Base-by-base conservation (phyloP, 495 filamentous ascomycete species). In the Xylaria longipes region DNA sequence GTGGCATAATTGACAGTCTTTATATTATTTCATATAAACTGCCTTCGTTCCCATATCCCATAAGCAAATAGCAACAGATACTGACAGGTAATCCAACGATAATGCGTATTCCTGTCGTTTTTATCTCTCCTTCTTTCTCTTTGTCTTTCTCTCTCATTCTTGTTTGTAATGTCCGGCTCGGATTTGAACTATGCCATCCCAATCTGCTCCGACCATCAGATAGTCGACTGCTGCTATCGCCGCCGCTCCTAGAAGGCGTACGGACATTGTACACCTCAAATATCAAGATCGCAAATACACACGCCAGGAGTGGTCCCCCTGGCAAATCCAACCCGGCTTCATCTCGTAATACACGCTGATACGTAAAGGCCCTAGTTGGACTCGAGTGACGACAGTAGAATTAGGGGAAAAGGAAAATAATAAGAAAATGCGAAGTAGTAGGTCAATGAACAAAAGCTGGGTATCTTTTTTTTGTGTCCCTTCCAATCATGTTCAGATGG, bases 361-460 rank as follows among this genome's bases (percentile, higher is more conserved):
- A 77, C 62, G 69, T 60, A 35, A 66, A 61, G 64, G 25, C 25
- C 50, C 41, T 58, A 68, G 17, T 61, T 12, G 48, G 63, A 70
- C 56, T 68, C 65, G 65, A 71, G 65, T 54, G 65, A 58, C 54
- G 62, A 52, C 33, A 63, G 33, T 22, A 62, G 62, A 67, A 66
- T 68, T 67, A 73, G 65, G 73, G 67, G 25, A 67, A 68, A 68
- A 62, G 67, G 29, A 54, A 68, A 73, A 54, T 71, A 33, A 14
- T 33, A 69, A 70, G 68, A 71, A 66, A 76, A 52, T 67, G 61
- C 72, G 73, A 77, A 70, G 70, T 61, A 65, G 68, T 17, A 73
- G 74, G 73, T 73, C 73, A 71, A 74, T 73, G 77, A 80, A 77
- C 79, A 71, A 79, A 77, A 76, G 79, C 75, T 77, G 79, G 79